Evolutionary conservation across 2,329 filamentous ascomycete genomes (phyloP).

Genomic region (Fusarium piperis): DNA sequence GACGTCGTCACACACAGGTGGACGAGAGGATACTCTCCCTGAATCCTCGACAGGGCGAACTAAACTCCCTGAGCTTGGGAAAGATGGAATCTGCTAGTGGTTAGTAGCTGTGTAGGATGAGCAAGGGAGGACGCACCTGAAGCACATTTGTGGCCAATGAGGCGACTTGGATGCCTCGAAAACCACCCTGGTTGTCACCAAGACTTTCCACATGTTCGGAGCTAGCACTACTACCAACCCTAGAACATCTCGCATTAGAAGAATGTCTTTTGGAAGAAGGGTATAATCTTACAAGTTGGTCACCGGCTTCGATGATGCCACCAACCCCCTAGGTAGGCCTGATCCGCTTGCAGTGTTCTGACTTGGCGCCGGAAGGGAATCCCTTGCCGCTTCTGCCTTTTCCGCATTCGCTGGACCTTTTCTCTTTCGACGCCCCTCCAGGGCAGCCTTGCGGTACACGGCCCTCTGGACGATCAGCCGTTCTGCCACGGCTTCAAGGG

Average conservation of each 20-base stretch:
- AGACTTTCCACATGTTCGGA: not conserved
- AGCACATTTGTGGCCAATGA: not conserved
- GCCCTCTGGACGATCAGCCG: not conserved
- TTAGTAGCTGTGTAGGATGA: not conserved
- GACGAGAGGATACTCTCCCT: not conserved
- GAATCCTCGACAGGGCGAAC: not conserved
- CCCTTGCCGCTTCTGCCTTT: not conserved
- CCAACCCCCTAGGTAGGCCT: too few species aligned
- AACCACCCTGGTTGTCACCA: not conserved
- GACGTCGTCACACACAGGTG: not conserved
- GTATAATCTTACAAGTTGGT: too few species aligned
- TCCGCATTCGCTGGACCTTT: not conserved
- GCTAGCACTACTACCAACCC: too few species aligned
- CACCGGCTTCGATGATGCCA: too few species aligned
- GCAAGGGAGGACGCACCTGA: not conserved
- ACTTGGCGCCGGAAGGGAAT: not conserved
- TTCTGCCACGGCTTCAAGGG: not conserved
- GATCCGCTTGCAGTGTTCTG: not conserved
- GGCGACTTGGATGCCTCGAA: not conserved
- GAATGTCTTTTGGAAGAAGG: too few species aligned
- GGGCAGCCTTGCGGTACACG: not conserved
- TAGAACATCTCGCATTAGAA: too few species aligned
- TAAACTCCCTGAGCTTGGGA: not conserved
- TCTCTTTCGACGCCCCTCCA: not conserved
- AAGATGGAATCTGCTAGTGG: not conserved